These are phyloP conservation scores for Neurospora sp. DNA, from an alignment of 495 filamentous ascomycete species.

Conservation along the genomic window DNA sequence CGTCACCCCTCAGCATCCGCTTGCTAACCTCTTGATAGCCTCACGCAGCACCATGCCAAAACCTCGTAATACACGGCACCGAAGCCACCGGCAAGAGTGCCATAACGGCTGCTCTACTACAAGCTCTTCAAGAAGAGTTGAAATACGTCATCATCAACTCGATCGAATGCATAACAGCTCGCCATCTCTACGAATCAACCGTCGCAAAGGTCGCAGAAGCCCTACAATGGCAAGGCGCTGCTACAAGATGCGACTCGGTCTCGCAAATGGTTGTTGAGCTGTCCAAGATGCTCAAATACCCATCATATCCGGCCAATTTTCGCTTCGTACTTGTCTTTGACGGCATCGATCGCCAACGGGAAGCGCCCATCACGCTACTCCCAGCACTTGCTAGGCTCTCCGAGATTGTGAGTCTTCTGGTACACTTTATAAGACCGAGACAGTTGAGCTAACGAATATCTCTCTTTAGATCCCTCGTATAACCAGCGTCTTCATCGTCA, in stretches of 20 bases:
- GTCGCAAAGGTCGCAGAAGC: slow-evolving; percentile 43
- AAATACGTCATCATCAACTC: slow-evolving; percentile 63
- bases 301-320: slow-evolving; percentile 21
- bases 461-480: slow-evolving; percentile 62
- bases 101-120: slow-evolving; percentile 55
- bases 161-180: slow-evolving; percentile 77
- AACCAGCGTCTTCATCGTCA: slow-evolving; percentile 68
- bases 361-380: slow-evolving; percentile 68
- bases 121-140: slow-evolving; percentile 1
- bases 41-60: slow-evolving; percentile 36
- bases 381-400: slow-evolving; percentile 43
- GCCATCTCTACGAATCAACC: slow-evolving; percentile 72
- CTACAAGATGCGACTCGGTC: slow-evolving; percentile 62
- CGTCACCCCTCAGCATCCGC: not conserved
- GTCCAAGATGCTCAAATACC: slow-evolving; percentile 43
- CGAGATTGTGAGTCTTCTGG: slow-evolving; percentile 19
- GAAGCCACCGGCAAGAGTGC: slow-evolving; percentile 85
- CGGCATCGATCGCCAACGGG: slow-evolving; percentile 80
- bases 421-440: not conserved
- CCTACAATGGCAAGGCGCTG: slow-evolving; percentile 33
- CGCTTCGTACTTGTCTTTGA: slow-evolving; percentile 78
- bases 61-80: slow-evolving; percentile 73
- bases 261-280: slow-evolving; percentile 64
- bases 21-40: slow-evolving; percentile 18
- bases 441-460: slow-evolving; percentile 8